A percentile compares a stretch with the other conserved stretches of the same genome.
Evolutionary conservation across 352 stramenopile species (phyloP).

Genomic region (Pythium folliculosum): DNA sequence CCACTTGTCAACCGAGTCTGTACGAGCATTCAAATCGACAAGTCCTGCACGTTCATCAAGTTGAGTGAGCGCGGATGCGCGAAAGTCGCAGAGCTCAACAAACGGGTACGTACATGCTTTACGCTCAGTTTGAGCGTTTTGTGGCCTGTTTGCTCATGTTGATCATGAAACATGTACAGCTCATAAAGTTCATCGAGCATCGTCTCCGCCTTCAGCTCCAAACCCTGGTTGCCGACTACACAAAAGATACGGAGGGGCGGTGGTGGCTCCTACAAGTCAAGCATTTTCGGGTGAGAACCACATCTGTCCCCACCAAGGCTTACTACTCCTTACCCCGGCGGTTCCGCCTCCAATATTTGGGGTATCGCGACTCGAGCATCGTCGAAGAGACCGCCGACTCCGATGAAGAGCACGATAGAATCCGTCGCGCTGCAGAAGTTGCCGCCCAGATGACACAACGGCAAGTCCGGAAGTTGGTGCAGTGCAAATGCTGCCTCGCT

Average conservation of each 20-base stretch:
- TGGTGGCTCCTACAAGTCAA: conserved; percentile 88
- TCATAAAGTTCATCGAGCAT: conserved; percentile 77
- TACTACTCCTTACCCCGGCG: conserved; percentile 46
- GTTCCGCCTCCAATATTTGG: conserved; percentile 50
- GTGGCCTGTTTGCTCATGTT: not conserved
- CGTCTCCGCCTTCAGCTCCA: conserved; percentile 60
- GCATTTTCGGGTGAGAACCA: conserved; percentile 51
- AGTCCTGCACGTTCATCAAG: conserved; percentile 78
- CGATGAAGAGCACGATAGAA: conserved; percentile 40
- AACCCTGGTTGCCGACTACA: conserved; percentile 67
- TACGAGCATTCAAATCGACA: conserved; percentile 64
- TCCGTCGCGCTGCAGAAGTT: conserved; percentile 17
- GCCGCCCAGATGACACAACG: conserved; percentile 44
- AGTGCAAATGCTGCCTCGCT: conserved; percentile 82
- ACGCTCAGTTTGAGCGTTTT: too few relatives aligned
- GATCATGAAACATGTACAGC: conserved; percentile 28
- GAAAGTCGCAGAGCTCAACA: conserved; percentile 66
- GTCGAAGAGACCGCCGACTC: conserved; percentile 60
- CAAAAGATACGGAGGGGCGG: conserved; percentile 61
- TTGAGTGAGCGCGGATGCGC: conserved; percentile 72
- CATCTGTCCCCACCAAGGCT: conserved; percentile 32
- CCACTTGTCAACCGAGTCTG: conserved; percentile 58
- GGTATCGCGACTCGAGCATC: conserved; percentile 65
- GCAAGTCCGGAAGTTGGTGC: conserved; percentile 68
- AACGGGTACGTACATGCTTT: conserved; percentile 44